phyloP scores from a whole-genome alignment of 2,329 filamentous ascomycete genomes.

The Aspergillus sp. region DNA sequence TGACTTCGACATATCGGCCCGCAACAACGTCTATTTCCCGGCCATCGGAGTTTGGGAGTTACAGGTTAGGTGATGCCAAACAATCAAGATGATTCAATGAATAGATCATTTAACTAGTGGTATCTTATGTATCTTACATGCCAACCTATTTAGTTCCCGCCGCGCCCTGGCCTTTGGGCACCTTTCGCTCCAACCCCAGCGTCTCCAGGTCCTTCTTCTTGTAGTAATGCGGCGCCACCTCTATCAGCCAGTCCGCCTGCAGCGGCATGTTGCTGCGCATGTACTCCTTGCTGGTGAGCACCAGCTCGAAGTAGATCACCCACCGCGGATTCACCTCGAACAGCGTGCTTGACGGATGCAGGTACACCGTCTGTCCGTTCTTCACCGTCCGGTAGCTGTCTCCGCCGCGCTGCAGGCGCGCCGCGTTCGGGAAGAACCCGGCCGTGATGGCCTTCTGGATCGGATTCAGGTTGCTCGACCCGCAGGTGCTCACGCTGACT shows the following conservation, averaged over 20 bases:
- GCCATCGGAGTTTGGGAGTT: too few species aligned
- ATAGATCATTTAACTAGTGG: too few species aligned
- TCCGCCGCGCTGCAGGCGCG: slow-evolving; percentile 70
- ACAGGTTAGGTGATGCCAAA: too few species aligned
- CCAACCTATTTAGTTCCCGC: too few species aligned
- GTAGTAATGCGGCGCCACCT: slow-evolving; percentile 89
- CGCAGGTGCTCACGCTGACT: slow-evolving; percentile 59
- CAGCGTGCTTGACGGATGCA: slow-evolving; percentile 81
- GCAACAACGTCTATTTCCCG: too few species aligned
- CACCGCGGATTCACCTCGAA: slow-evolving; percentile 74
- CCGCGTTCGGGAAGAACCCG: slow-evolving; percentile 91
- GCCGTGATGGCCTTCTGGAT: slow-evolving; percentile 83
- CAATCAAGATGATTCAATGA: too few species aligned
- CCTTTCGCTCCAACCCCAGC: slow-evolving; percentile 65
- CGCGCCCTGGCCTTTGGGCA: slow-evolving; percentile 51
- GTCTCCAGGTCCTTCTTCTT: slow-evolving; percentile 83
- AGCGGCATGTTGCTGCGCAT: slow-evolving; percentile 83
- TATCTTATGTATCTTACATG: too few species aligned
- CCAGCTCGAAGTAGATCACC: slow-evolving; percentile 77
- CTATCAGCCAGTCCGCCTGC: slow-evolving; percentile 72
- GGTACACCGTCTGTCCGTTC: slow-evolving; percentile 75
- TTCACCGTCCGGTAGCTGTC: slow-evolving; percentile 87
- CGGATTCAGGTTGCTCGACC: slow-evolving; percentile 61
- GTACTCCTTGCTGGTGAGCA: slow-evolving; percentile 92
- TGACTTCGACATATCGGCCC: too few species aligned